phyloP scores from a whole-genome alignment of 1,139 yeast genomes.

The Meyerozyma smithsonii region DNA sequence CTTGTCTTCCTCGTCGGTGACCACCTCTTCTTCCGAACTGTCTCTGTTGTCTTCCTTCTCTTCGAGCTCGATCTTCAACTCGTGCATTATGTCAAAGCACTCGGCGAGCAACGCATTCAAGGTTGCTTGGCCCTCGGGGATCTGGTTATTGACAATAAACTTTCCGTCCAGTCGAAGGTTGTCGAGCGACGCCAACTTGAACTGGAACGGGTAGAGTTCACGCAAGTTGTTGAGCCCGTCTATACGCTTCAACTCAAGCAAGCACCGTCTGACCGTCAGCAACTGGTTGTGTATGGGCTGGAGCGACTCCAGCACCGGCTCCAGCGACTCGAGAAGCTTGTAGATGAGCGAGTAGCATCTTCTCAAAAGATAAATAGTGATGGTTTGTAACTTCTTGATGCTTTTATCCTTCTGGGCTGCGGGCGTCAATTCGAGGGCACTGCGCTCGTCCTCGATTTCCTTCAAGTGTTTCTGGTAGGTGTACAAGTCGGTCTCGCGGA shows the following conservation, averaged over 20 bases:
- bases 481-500: constrained; percentile 90
- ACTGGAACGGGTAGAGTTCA: constrained; percentile 91
- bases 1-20: constrained; percentile 15
- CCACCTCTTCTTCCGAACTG: constrained; percentile 11
- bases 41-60: constrained; percentile 46
- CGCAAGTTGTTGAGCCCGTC: constrained; percentile 86
- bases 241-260: constrained; percentile 82
- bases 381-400: constrained; percentile 48
- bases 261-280: constrained; percentile 83
- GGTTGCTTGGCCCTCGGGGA: constrained; percentile 97
- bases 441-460: constrained; percentile 66
- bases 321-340: constrained; percentile 83
- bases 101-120: constrained; percentile 86
- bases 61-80: constrained; percentile 81
- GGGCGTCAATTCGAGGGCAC: not conserved
- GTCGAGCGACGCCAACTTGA: constrained; percentile 87
- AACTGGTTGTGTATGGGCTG: constrained; percentile 92
- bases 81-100: constrained; percentile 90
- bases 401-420: constrained; percentile 8
- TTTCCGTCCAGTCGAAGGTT: constrained; percentile 85
- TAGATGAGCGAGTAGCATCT: constrained; percentile 87
- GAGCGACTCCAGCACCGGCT: constrained; percentile 90
- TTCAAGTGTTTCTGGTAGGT: constrained; percentile 70
- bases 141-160: constrained; percentile 78
- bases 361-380: constrained; percentile 73